Evolutionary conservation across 2,329 filamentous ascomycete species (phyloP).

Genomic region (Sclerotinia subarctica): DNA sequence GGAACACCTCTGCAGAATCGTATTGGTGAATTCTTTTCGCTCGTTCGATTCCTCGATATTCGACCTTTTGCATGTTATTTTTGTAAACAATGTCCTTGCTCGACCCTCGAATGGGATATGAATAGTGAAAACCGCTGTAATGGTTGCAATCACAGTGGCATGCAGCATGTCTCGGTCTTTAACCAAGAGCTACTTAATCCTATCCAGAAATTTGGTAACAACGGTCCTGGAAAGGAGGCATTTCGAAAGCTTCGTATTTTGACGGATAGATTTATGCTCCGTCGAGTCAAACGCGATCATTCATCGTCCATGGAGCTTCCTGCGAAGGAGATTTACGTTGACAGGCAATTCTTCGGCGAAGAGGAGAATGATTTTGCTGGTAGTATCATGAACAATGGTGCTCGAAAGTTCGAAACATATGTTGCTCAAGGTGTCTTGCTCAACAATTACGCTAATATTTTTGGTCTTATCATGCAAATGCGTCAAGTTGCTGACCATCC

Average conservation of each 20-base stretch:
- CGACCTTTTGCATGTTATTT: conserved; percentile 90
- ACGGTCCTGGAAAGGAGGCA: conserved; percentile 62
- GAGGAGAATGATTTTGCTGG: conserved; percentile 93
- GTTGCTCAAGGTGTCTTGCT: conserved; percentile 90
- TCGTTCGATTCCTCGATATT: conserved; percentile 87
- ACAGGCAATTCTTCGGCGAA: conserved; percentile 94
- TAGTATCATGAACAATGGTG: conserved; percentile 91
- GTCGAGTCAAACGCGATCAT: conserved; percentile 89
- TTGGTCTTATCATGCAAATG: conserved; percentile 99
- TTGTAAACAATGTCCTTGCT: conserved; percentile 82
- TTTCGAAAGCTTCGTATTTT: conserved; percentile 81
- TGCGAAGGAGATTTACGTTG: conserved; percentile 87
- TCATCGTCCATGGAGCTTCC: conserved; percentile 95
- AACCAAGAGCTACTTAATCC: conserved; percentile 94
- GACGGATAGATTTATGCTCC: conserved; percentile 91
- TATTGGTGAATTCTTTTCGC: conserved; percentile 94
- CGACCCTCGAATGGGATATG: conserved; percentile 79
- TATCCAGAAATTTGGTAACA: conserved; percentile 60
- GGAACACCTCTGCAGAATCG: conserved; percentile 95
- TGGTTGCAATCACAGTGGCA: conserved; percentile 57
- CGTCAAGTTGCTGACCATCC: conserved; percentile 96
- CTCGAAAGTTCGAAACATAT: conserved; percentile 90
- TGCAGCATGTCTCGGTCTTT: conserved; percentile 72
- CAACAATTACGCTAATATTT: conserved; percentile 98
- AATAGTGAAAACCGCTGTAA: conserved; percentile 68